Evolutionary conservation across 257 asterid species (phyloP).

Genomic region (Solanum rostratum): DNA sequence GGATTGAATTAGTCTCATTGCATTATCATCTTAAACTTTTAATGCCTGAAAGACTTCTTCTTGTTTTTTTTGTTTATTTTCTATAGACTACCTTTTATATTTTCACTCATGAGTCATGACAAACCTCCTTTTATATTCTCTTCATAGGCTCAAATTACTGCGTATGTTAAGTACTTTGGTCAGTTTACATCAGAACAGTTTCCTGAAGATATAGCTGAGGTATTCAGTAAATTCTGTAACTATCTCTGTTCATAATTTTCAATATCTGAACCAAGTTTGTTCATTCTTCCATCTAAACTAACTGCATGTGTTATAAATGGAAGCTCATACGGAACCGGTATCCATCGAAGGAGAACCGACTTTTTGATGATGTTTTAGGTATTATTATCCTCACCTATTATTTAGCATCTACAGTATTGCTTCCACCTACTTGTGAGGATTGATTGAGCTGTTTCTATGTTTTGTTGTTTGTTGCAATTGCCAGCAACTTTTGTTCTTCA

Average conservation of each 20-base stretch:
- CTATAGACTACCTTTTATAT: neutral
- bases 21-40: neutral
- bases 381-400: slow-evolving; percentile 7
- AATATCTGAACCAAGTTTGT: neutral
- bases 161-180: slow-evolving; percentile 90
- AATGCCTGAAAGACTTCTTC: neutral
- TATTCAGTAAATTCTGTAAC: slow-evolving; percentile 15
- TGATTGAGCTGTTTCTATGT: neutral
- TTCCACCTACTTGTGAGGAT: neutral
- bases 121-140: neutral
- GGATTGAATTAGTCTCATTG: neutral
- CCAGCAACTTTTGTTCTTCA: slow-evolving; percentile 95
- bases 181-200: slow-evolving; percentile 93
- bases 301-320: slow-evolving; percentile 9
- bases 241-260: neutral
- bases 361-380: slow-evolving; percentile 95
- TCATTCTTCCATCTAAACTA: neutral
- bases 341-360: slow-evolving; percentile 79
- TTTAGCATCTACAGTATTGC: neutral
- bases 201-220: slow-evolving; percentile 98
- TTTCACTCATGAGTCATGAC: neutral
- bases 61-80: neutral
- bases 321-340: slow-evolving; percentile 86
- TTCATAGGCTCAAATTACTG: slow-evolving; percentile 72
- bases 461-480: slow-evolving; percentile 9